Percentiles rank a stretch among this genome's conserved stretches.
These are phyloP conservation scores for Lactarius akahatsu DNA, from an alignment of 768 basidiomycete species.

Conservation along the genomic window DNA sequence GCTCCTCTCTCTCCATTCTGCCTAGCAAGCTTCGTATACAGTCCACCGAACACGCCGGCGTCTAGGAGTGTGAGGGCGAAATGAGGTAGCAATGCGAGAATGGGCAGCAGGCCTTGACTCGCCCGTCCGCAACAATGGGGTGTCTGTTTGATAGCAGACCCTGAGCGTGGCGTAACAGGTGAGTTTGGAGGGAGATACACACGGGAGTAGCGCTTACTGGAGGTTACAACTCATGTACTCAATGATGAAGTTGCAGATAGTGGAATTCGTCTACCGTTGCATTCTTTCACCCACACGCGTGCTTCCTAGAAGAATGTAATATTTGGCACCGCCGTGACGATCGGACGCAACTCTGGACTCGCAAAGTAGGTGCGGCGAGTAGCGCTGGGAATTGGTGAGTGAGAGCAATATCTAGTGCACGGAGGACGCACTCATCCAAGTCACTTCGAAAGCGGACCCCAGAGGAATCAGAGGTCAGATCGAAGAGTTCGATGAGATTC, in stretches of 20 bases:
- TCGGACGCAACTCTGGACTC: slow-evolving; percentile 53
- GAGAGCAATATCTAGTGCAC: background rate
- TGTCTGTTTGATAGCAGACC: slow-evolving; percentile 66
- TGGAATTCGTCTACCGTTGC: slow-evolving; percentile 56
- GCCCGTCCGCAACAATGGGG: slow-evolving; percentile 71
- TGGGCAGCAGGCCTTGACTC: slow-evolving; percentile 52
- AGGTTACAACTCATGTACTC: slow-evolving; percentile 80
- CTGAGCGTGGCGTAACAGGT: slow-evolving; percentile 37
- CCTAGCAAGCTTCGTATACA: slow-evolving; percentile 53
- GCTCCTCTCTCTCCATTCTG: slow-evolving; percentile 53
- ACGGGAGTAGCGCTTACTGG: slow-evolving; percentile 45
- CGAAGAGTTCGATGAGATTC: slow-evolving; percentile 20
- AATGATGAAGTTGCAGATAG: slow-evolving; percentile 71
- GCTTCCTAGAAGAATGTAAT: slow-evolving; percentile 44
- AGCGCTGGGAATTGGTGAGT: slow-evolving; percentile 47
- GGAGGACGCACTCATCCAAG: slow-evolving; percentile 60
- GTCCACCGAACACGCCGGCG: slow-evolving; percentile 58
- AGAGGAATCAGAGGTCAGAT: slow-evolving; percentile 13
- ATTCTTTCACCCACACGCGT: slow-evolving; percentile 20
- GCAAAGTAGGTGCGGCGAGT: slow-evolving; percentile 55
- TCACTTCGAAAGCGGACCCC: slow-evolving; percentile 41
- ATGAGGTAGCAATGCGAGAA: background rate
- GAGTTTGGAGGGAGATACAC: background rate
- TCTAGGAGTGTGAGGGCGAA: slow-evolving; percentile 33
- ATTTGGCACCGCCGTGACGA: slow-evolving; percentile 50